Conservation (phyloP, 148 eudicot species). For the Heliamphora exappendiculata region DNA sequence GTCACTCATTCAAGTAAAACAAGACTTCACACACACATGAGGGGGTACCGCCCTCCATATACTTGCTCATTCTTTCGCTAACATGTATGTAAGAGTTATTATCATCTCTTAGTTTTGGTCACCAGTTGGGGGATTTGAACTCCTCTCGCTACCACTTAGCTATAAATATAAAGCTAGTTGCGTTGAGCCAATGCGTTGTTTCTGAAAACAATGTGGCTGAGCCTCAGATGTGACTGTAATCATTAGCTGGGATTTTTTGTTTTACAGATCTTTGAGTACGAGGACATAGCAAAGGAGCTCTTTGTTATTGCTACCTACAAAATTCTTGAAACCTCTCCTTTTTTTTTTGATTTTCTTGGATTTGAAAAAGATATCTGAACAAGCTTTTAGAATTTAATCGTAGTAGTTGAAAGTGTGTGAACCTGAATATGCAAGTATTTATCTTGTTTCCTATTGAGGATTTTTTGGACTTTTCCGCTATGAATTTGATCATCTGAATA, state of each 20-base stretch:
- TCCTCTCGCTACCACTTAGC: background rate
- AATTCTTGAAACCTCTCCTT: too few relatives aligned
- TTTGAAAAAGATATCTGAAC: background rate
- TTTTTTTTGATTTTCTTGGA: too few relatives aligned
- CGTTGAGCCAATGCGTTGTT: background rate
- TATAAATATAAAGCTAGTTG: background rate
- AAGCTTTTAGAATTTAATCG: background rate
- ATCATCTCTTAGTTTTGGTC: background rate
- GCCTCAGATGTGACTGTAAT: background rate
- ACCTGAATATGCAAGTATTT: background rate
- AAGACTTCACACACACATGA: background rate
- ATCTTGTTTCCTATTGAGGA: background rate
- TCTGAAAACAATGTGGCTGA: background rate
- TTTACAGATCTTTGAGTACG: background rate
- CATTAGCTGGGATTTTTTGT: background rate
- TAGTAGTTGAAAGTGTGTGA: background rate
- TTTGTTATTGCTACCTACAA: conserved; percentile 1
- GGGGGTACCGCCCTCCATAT: background rate
- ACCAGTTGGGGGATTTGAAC: background rate
- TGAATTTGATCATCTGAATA: background rate
- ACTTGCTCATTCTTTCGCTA: background rate
- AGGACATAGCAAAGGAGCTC: background rate
- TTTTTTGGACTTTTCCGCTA: background rate
- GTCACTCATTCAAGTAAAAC: background rate
- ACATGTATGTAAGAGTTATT: background rate